Conservation (phyloP, 139 green algal genomes). For the Pleodorina starrii region DNA sequence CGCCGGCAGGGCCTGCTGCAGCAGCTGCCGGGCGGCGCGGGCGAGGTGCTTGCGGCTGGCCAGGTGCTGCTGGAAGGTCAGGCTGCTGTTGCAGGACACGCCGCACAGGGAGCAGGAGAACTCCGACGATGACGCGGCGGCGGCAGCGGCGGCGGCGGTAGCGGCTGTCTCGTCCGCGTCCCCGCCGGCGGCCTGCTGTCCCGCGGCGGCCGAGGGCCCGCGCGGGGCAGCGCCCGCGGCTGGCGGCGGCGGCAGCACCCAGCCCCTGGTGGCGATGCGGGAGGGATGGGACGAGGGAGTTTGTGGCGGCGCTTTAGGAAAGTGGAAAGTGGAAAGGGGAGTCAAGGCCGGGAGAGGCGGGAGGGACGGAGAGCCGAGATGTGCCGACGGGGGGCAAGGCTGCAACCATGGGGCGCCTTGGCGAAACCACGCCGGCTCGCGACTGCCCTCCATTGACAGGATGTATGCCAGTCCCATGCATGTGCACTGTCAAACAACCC, state of each 20-base stretch:
- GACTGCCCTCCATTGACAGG: no score
- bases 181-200: not conserved
- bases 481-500: no score
- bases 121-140: not conserved
- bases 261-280: not conserved
- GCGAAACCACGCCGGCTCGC: no score
- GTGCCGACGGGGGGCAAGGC: no score
- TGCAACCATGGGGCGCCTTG: no score
- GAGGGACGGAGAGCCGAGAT: no score
- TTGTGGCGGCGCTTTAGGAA: no score
- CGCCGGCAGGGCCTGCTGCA: not conserved
- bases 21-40: constrained; percentile 17
- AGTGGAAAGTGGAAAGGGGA: no score
- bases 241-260: not conserved
- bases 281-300: no score
- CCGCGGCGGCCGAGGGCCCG: not conserved
- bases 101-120: constrained; percentile 22
- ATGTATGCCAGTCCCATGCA: no score
- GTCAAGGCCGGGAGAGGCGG: no score
- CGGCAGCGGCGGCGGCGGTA: not conserved
- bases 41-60: constrained; percentile 52
- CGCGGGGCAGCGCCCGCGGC: not conserved
- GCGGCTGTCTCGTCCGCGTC: not conserved
- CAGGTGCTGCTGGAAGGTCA: constrained; percentile 59
- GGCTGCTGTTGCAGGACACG: constrained; percentile 47